Evolutionary conservation across 805 yeast genomes (phyloP), one percentile per base, ranked within the genome.

Genomic region (Starmera quercuum): DNA sequence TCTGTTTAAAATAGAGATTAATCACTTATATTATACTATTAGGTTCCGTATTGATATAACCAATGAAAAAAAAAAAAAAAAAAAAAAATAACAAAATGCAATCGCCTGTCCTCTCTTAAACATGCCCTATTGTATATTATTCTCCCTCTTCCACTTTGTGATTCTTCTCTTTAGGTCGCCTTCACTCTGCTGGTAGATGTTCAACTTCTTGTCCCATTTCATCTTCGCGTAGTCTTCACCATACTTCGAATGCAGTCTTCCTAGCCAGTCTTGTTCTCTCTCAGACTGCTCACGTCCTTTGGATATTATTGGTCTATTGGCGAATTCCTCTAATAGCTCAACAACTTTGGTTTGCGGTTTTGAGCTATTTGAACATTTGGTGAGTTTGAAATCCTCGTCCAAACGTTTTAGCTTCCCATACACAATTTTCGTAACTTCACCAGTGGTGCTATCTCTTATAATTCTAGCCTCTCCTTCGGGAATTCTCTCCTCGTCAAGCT

Each of bases 171-270:
- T 80, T 46, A 90, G 62, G 48, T 86, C 94, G 19, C 95, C 94
- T n/a, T 78, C 78, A 40, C 83, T 71, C 56, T 83, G 86, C 61
- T 88, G 97, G 58, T 70, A 73, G 2, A 79, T 72, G 56, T 90
- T 90, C 41, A 88, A 66, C 56, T 83, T 83, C 59, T 73, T 74
- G 57, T 92, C 98, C 83, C 95, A 83, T 55, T 76, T 81, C 98
- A 92, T 92, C 47, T 78, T 83, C 30, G 71, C 79, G 54, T 78
- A 87, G 55, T 92, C 81, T 44, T 86, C 94, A 13, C 96, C 96
- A 51, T 92, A 77, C 54, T 85, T 86, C 15, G 73, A 74, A 39
- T 78, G 68, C 26, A 92, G 63, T 17, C 58, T 58, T 30, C 55
- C 59, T 27, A 84, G 56, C 95, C 95, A 86, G 22, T 71, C 81